Evolutionary conservation across 2,329 filamentous ascomycete genomes (phyloP).

Genomic region (Sarocladiaceae sp.): DNA sequence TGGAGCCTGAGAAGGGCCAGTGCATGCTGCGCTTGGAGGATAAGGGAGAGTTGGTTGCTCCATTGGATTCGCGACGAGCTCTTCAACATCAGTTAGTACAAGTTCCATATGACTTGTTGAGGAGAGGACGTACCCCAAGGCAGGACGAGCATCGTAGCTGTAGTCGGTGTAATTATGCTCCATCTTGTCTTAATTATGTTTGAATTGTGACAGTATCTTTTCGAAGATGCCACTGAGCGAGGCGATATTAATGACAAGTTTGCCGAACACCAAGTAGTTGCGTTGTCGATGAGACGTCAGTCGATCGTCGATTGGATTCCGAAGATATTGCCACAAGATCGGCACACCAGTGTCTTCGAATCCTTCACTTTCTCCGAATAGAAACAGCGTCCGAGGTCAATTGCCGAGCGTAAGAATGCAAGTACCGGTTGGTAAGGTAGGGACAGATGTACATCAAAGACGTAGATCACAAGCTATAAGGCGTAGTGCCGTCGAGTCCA

Average conservation of each 20-base stretch:
- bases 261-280: too few relatives aligned
- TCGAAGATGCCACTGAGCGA: too few relatives aligned
- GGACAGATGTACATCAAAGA: too few relatives aligned
- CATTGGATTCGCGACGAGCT: neutral
- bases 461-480: too few relatives aligned
- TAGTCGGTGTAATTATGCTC: neutral
- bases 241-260: too few relatives aligned
- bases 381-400: too few relatives aligned
- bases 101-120: neutral
- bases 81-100: neutral
- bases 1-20: constrained; percentile 6
- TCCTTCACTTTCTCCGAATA: too few relatives aligned
- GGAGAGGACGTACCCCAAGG: neutral
- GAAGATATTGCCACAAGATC: too few relatives aligned
- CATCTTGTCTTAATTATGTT: too few relatives aligned
- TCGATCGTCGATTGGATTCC: neutral
- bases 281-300: neutral
- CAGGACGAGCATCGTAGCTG: neutral
- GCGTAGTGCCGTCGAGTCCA: constrained; percentile 5
- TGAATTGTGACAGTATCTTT: too few relatives aligned
- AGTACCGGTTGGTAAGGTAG: neutral
- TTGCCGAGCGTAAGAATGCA: too few relatives aligned
- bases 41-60: neutral
- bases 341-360: too few relatives aligned
- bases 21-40: constrained; percentile 8